Percentiles rank a stretch among this genome's conserved stretches.
These are phyloP conservation scores for Mucor racemosus DNA, from an alignment of 371 early-diverging fungal species.

Conservation along the genomic window DNA sequence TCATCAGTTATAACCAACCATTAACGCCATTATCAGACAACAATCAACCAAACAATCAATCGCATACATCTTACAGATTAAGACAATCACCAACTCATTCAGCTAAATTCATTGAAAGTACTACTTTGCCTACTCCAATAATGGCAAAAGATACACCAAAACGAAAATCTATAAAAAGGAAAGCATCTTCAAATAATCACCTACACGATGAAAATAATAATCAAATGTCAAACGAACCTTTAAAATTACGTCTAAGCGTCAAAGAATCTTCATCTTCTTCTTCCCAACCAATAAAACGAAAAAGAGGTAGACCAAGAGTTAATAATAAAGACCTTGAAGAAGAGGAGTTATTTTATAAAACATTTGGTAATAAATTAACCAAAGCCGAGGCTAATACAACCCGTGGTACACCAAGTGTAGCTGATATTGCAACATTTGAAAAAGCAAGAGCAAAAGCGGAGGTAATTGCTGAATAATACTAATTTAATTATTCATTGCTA, in stretches of 20 bases:
- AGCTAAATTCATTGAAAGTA: constrained; percentile 22
- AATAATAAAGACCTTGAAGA: constrained; percentile 8
- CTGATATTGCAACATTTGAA: constrained; percentile 57
- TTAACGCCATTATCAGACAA: constrained; percentile 17
- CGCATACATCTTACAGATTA: constrained; percentile 16
- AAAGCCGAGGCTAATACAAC: constrained; percentile 59
- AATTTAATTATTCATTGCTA: background rate
- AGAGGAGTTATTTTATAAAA: constrained; percentile 33
- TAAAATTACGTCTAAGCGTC: constrained; percentile 26
- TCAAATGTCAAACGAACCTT: background rate
- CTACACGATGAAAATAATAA: constrained; percentile 1
- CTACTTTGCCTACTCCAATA: background rate
- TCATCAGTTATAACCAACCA: constrained; percentile 7
- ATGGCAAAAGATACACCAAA: background rate
- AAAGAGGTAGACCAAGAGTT: constrained; percentile 10
- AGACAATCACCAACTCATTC: constrained; percentile 26
- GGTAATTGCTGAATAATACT: background rate
- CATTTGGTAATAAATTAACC: constrained; percentile 64
- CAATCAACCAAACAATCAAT: background rate
- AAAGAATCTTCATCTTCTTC: background rate
- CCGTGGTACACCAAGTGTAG: constrained; percentile 52
- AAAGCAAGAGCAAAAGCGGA: constrained; percentile 41
- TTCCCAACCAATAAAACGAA: background rate
- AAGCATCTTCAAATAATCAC: background rate
- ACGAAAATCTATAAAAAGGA: constrained; percentile 3